Evolutionary conservation across 305 asterid genomes (phyloP).

Genomic region (Rubia peregrina): DNA sequence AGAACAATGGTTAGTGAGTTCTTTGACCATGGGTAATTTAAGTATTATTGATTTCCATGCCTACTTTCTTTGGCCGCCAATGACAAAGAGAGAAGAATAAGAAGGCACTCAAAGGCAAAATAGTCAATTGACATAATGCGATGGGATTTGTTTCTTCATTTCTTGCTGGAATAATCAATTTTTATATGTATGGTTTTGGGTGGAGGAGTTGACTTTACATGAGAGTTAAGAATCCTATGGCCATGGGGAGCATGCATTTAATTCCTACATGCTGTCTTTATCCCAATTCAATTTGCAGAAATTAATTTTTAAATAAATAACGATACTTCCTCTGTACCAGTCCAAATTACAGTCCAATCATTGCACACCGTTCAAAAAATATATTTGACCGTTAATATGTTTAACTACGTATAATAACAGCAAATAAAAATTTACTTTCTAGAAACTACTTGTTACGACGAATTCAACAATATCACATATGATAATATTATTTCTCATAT

Average conservation of each 20-base stretch:
- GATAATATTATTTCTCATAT: too few relatives aligned
- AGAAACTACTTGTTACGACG: too few relatives aligned
- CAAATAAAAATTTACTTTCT: too few relatives aligned
- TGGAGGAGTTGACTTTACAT: slow-evolving; percentile 14
- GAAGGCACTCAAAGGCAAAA: background rate
- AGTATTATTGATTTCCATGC: background rate
- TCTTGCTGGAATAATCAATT: background rate
- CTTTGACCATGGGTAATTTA: background rate
- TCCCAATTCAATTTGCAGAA: too few relatives aligned
- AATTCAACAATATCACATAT: too few relatives aligned
- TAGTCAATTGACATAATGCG: slow-evolving; percentile 3
- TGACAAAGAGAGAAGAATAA: background rate
- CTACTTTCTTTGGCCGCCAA: background rate
- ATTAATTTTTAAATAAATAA: too few relatives aligned
- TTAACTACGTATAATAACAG: too few relatives aligned
- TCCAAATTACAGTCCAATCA: too few relatives aligned
- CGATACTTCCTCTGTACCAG: too few relatives aligned
- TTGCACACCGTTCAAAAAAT: too few relatives aligned
- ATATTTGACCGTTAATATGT: too few relatives aligned
- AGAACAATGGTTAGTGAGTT: background rate
- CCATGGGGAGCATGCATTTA: slow-evolving; percentile 1
- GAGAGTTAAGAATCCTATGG: slow-evolving; percentile 5
- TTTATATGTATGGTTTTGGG: background rate
- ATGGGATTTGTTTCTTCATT: slow-evolving; percentile 5
- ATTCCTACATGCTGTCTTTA: background rate